Conservation (phyloP, 2,329 filamentous ascomycete genomes). For the Leptosphaerulina australis region DNA sequence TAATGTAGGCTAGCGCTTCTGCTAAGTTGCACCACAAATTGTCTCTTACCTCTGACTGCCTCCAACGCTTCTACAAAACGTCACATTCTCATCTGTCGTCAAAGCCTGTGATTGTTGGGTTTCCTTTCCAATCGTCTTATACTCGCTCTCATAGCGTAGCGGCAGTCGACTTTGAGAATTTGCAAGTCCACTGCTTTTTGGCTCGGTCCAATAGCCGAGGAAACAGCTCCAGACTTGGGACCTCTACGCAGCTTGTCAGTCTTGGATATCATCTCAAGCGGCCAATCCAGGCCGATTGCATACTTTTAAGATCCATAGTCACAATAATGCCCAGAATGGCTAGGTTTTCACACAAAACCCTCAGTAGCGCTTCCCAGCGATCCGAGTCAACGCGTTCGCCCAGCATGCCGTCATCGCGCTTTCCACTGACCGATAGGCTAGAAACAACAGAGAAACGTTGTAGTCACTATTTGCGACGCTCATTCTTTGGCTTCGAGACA, state of each 20-base stretch:
- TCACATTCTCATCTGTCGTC: background rate
- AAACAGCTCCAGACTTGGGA: constrained; percentile 1
- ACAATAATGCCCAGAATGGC: background rate
- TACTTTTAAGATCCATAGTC: constrained; percentile 6
- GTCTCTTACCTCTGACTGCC: no score
- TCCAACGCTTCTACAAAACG: constrained; percentile 2
- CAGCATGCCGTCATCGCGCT: constrained; percentile 28
- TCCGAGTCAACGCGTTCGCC: constrained; percentile 24
- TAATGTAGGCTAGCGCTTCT: background rate
- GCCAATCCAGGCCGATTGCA: background rate
- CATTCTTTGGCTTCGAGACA: background rate
- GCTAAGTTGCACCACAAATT: no score
- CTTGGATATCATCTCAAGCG: background rate
- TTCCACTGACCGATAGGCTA: constrained; percentile 12
- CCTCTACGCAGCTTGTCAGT: background rate
- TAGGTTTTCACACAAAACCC: constrained; percentile 10
- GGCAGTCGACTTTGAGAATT: background rate
- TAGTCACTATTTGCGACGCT: background rate
- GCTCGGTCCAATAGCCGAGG: constrained; percentile 12
- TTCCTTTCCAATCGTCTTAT: constrained; percentile 2
- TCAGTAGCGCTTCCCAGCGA: constrained; percentile 17
- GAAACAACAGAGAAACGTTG: constrained; percentile 5
- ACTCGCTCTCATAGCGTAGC: constrained; percentile 25
- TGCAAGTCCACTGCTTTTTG: constrained; percentile 9
- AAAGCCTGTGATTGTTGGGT: background rate